Conservation (phyloP, 139 green algal species). For the Chlorella ohadii region DNA sequence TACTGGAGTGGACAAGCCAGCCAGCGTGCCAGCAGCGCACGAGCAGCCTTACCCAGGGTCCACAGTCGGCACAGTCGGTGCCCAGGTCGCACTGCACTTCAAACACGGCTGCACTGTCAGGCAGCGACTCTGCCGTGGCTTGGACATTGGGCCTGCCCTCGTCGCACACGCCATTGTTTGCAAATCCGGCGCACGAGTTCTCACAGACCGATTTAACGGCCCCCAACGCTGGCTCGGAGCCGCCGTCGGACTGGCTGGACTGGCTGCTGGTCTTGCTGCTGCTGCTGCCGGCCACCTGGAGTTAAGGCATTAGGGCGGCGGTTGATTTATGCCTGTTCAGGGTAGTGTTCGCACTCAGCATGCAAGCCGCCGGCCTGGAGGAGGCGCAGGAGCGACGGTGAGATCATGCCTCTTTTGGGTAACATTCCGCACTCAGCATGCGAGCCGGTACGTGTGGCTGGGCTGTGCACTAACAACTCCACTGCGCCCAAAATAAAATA, state of each 20-base stretch:
- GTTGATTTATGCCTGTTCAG: too few relatives aligned
- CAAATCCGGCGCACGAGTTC: constrained; percentile 8
- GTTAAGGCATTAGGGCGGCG: too few relatives aligned
- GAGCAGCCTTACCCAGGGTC: constrained; percentile 48
- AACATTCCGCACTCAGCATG: too few relatives aligned
- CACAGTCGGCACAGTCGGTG: constrained; percentile 83
- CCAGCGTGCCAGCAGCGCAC: too few relatives aligned
- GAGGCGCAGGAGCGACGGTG: too few relatives aligned
- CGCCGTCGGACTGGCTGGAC: too few relatives aligned
- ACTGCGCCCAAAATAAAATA: too few relatives aligned
- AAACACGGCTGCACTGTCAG: neutral
- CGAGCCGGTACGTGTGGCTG: too few relatives aligned
- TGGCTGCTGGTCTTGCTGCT: neutral
- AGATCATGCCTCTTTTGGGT: too few relatives aligned
- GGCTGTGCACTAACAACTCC: too few relatives aligned
- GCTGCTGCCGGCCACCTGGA: neutral
- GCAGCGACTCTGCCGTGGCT: neutral
- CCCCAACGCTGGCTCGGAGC: neutral
- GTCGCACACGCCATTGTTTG: constrained; percentile 23
- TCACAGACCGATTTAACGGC: constrained; percentile 19
- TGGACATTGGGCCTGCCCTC: constrained; percentile 8
- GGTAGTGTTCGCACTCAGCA: too few relatives aligned
- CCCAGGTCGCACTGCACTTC: constrained; percentile 77
- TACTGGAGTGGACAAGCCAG: neutral
- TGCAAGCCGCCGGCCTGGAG: too few relatives aligned